Conservation (phyloP, 2,329 filamentous ascomycete genomes). For the Tolypocladium paradoxum region DNA sequence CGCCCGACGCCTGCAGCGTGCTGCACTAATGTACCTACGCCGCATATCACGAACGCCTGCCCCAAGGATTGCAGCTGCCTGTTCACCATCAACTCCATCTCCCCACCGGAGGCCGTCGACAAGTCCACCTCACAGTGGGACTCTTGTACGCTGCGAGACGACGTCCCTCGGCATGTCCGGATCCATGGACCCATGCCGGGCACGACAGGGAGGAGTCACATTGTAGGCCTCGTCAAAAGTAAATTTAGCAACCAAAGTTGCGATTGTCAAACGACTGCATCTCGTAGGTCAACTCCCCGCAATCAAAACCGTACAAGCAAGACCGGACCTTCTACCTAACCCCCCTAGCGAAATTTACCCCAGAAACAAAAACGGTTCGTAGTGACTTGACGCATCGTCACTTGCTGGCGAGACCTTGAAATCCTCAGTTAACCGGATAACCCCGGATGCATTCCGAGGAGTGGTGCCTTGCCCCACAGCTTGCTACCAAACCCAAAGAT, state of each 20-base stretch:
- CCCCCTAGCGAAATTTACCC: slow-evolving; percentile 1
- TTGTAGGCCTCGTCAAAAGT: neutral
- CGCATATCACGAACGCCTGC: neutral
- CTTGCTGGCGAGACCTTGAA: slow-evolving; percentile 17
- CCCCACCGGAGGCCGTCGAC: neutral
- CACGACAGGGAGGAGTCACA: neutral
- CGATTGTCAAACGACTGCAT: neutral
- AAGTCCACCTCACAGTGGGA: too few species aligned
- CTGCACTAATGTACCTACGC: neutral
- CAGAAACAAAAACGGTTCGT: slow-evolving; percentile 13
- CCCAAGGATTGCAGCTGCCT: neutral
- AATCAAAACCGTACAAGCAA: slow-evolving; percentile 16
- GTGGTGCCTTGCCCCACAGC: neutral
- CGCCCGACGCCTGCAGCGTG: neutral
- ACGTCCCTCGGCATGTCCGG: neutral
- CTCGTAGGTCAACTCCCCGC: neutral
- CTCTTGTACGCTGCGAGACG: neutral
- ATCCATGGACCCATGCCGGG: neutral
- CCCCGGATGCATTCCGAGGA: slow-evolving; percentile 2
- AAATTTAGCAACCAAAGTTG: neutral
- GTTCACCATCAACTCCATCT: neutral
- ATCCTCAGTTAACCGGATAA: neutral
- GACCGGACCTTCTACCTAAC: slow-evolving; percentile 1
- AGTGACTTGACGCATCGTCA: slow-evolving; percentile 21
- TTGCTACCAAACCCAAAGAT: neutral